Percentiles rank a stretch among this genome's conserved stretches.
phyloP scores from a whole-genome alignment of 768 basidiomycete species.

The Hysterangium stoloniferum region DNA sequence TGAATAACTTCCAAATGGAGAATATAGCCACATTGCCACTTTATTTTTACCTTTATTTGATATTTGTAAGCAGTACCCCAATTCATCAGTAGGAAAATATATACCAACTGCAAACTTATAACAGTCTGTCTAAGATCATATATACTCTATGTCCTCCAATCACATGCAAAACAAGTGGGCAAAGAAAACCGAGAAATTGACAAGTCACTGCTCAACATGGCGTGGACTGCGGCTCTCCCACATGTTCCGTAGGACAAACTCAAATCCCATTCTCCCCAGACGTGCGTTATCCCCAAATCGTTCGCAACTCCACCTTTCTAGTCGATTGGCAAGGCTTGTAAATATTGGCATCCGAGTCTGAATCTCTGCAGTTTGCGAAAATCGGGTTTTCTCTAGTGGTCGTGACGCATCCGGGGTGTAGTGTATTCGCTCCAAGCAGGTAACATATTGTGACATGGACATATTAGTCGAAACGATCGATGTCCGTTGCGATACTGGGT shows the following conservation, averaged over 20 bases:
- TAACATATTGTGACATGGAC: constrained; percentile 89
- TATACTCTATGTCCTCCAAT: too few relatives aligned
- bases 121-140: too few relatives aligned
- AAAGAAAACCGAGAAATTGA: not conserved
- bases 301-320: constrained; percentile 82
- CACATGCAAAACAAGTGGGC: not conserved
- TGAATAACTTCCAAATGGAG: too few relatives aligned
- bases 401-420: constrained; percentile 60
- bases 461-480: constrained; percentile 91
- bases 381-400: constrained; percentile 48
- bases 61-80: too few relatives aligned
- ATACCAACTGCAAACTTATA: too few relatives aligned
- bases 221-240: constrained; percentile 51
- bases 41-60: too few relatives aligned
- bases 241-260: constrained; percentile 74
- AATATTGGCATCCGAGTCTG: constrained; percentile 76
- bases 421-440: constrained; percentile 83
- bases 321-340: constrained; percentile 71
- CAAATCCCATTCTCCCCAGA: constrained; percentile 81
- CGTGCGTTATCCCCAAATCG: constrained; percentile 91
- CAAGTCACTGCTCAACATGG: constrained; percentile 6
- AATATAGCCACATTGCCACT: too few relatives aligned
- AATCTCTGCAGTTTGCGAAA: constrained; percentile 88
- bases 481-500: constrained; percentile 72
- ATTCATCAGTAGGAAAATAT: too few relatives aligned